Evolutionary conservation across 1,139 yeast genomes (phyloP).

Genomic region (Sugiyamaella xylanicola): DNA sequence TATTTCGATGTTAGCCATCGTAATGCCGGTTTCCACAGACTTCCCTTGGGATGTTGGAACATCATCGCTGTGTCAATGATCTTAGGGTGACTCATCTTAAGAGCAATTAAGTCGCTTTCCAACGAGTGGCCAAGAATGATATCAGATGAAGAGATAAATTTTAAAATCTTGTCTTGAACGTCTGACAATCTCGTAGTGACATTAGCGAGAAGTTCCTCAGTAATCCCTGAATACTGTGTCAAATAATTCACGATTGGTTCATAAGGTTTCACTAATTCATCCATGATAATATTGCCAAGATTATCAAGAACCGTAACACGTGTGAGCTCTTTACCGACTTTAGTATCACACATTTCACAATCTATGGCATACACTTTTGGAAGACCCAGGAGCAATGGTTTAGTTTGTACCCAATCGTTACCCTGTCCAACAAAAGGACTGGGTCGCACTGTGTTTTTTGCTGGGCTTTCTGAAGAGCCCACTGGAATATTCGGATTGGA

Average conservation of each 20-base stretch:
- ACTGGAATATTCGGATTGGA: background rate
- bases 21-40: conserved; percentile 76
- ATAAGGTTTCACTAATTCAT: conserved; percentile 74
- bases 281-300: conserved; percentile 61
- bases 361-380: conserved; percentile 77
- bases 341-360: conserved; percentile 87
- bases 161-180: conserved; percentile 59
- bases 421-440: conserved; percentile 14
- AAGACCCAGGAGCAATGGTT: conserved; percentile 44
- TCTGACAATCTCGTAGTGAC: conserved; percentile 70
- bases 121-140: conserved; percentile 89
- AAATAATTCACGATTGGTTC: conserved; percentile 75
- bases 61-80: conserved; percentile 85
- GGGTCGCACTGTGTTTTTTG: background rate
- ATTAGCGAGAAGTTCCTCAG: conserved; percentile 60
- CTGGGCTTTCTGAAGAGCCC: background rate
- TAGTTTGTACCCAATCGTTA: conserved; percentile 62
- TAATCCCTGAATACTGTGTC: conserved; percentile 85
- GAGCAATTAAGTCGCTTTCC: conserved; percentile 84
- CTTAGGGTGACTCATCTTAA: conserved; percentile 70
- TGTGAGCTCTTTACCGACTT: conserved; percentile 65
- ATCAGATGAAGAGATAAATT: conserved; percentile 62
- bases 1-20: conserved; percentile 63
- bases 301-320: conserved; percentile 75
- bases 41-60: conserved; percentile 78